phyloP scores from a whole-genome alignment of 192 early-diverging fungal species.

The Coemansia sp. region DNA sequence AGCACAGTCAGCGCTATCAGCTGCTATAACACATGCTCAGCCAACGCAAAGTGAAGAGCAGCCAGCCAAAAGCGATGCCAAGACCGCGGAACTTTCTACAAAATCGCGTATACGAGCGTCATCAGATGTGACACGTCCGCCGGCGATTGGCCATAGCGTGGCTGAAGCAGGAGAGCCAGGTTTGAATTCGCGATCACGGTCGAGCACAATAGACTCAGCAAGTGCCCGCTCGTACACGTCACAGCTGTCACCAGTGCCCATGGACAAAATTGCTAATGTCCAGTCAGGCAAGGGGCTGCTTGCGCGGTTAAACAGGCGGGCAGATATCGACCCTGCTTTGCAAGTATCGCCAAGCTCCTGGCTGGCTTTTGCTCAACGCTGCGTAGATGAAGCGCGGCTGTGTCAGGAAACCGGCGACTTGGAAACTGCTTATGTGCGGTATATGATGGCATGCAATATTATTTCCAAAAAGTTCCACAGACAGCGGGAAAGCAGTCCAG shows the following conservation, averaged over 20 bases:
- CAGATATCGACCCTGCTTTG: constrained; percentile 22
- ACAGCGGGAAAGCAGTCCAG: constrained; percentile 41
- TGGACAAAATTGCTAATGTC: too few species aligned
- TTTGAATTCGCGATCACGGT: constrained; percentile 3
- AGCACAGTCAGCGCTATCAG: constrained; percentile 15
- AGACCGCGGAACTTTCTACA: not conserved
- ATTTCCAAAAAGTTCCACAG: constrained; percentile 51
- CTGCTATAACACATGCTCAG: constrained; percentile 12
- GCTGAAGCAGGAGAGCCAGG: not conserved
- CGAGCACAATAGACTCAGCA: constrained; percentile 15
- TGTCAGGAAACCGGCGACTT: constrained; percentile 13
- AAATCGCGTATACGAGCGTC: constrained; percentile 8
- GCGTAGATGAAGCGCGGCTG: constrained; percentile 28
- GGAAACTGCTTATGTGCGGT: constrained; percentile 45
- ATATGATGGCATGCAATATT: constrained; percentile 52
- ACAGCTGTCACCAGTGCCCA: not conserved
- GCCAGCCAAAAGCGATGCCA: not conserved
- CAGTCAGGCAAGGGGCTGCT: constrained; percentile 7
- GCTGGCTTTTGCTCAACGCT: constrained; percentile 25
- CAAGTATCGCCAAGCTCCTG: constrained; percentile 21
- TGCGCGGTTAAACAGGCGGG: constrained; percentile 26
- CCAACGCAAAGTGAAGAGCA: not conserved
- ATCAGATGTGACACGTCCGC: constrained; percentile 6
- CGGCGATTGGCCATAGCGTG: too few species aligned
- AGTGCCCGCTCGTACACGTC: not conserved